A percentile compares a stretch with the other conserved stretches of the same genome.
Conservation (phyloP, 2,329 filamentous ascomycete species). For the Stagonosporopsis vannaccii region DNA sequence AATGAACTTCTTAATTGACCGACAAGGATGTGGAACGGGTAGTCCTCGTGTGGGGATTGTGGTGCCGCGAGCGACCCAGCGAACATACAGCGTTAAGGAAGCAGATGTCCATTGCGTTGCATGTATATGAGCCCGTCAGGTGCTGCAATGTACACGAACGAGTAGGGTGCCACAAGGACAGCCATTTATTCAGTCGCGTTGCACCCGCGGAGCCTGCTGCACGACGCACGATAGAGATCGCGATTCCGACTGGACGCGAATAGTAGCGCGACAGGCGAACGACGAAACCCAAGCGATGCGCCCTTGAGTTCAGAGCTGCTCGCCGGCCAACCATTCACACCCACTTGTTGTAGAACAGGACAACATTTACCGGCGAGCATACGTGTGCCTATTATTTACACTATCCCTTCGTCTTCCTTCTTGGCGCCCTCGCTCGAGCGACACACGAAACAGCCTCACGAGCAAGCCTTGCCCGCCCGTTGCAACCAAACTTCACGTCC, state of each 20-base stretch:
- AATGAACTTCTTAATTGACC: conserved; percentile 18
- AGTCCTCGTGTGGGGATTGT: conserved; percentile 5
- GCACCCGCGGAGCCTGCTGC: conserved; percentile 21
- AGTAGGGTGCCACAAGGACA: conserved; percentile 3
- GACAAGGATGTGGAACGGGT: conserved; percentile 8
- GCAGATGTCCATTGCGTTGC: conserved; percentile 13
- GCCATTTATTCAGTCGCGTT: conserved; percentile 2
- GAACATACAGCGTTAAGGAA: conserved; percentile 11
- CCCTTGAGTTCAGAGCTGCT: conserved; percentile 15
- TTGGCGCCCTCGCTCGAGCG: conserved; percentile 5
- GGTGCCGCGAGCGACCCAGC: conserved; percentile 3
- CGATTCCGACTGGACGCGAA: conserved; percentile 9
- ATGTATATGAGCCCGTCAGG: conserved; percentile 12
- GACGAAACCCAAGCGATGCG: conserved; percentile 24
- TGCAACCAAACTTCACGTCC: conserved; percentile 1
- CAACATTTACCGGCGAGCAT: not conserved
- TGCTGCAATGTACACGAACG: conserved; percentile 2
- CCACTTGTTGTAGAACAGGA: conserved; percentile 6
- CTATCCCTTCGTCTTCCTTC: not conserved
- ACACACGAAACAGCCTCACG: conserved; percentile 2
- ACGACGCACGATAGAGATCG: conserved; percentile 19
- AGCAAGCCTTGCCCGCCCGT: conserved; percentile 6
- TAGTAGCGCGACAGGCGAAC: not conserved
- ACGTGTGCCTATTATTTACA: not conserved
- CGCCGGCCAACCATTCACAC: conserved; percentile 8